Evolutionary conservation across 2,329 filamentous ascomycete genomes (phyloP), one percentile per base, ranked within the genome.

Genomic region (Cladosporium oxysporum): DNA sequence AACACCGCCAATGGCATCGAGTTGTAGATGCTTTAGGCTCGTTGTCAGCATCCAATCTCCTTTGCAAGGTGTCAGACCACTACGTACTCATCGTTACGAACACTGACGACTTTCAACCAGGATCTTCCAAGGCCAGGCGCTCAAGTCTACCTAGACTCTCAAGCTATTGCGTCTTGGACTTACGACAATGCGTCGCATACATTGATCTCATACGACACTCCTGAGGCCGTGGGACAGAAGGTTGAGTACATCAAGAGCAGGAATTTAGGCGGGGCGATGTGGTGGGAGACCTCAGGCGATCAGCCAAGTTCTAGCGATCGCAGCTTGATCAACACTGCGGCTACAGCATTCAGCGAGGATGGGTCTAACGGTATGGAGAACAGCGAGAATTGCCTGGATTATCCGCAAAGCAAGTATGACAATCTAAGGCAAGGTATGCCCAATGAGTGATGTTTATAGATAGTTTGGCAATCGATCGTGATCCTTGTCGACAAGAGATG

Each of bases 281-380:
- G 92, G 92, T 96, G 91, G 91, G 93, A 97, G 80, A 91, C 88
- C 72, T 94, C 90, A 73, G 89, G 87, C 0, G 94, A 97, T 76
- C 89, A 88, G 74, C 75, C 78, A 2, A 88, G 87, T 0, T 78
- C 77, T 12, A 63, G 70, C 5, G 64, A 60, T 11, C 81, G 83
- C 0, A 94, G 91, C 71, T 76, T 97, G 74, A 92, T 83, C 61
- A 72, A 72, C 35, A 75, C 78, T 49, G 75, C 79, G n/a, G 76
- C 79, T 26, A 26, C 23, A 26, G 23, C 23, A 26, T 26, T 26
- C 23, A 26, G 23, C 23, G 23, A 26, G 3, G 23, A 26, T 26
- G 23, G 23, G 23, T 26, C 3, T 3, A 26, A 26, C 23, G 23
- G 23, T 26, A 26, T 26, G 23, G 23, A 26, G 23, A 26, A 26